Percentiles rank a stretch among this genome's conserved stretches.
Evolutionary conservation across 2,329 filamentous ascomycete genomes (phyloP).

Genomic region (Decorospora gaudefroyi): DNA sequence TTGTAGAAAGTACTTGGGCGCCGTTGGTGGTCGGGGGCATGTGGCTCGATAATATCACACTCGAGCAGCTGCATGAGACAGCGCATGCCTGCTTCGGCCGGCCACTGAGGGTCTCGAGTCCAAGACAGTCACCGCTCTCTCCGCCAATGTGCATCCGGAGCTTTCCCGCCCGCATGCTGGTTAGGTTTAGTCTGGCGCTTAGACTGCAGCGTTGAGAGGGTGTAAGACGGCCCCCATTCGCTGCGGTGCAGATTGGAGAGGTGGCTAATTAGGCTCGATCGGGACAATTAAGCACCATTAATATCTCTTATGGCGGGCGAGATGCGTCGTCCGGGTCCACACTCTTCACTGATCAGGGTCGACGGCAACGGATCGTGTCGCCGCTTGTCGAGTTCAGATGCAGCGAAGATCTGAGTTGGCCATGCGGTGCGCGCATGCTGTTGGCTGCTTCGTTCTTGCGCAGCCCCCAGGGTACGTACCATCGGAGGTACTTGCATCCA

Average conservation of each 20-base stretch:
- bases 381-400: conserved; percentile 22
- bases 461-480: conserved; percentile 14
- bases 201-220: conserved; percentile 37
- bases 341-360: conserved; percentile 17
- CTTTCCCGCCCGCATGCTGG: conserved; percentile 36
- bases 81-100: conserved; percentile 34
- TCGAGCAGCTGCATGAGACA: conserved; percentile 38
- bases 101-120: conserved; percentile 36
- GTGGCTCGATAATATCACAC: conserved; percentile 39
- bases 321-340: conserved; percentile 15
- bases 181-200: conserved; percentile 41
- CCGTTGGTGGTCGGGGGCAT: conserved; percentile 41
- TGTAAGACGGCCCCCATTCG: conserved; percentile 37
- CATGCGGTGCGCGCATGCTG: conserved; percentile 25
- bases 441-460: conserved; percentile 11
- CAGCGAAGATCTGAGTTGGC: conserved; percentile 36
- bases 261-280: conserved; percentile 34
- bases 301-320: conserved; percentile 30
- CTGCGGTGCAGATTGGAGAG: conserved; percentile 21
- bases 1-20: conserved; percentile 48
- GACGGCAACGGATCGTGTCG: conserved; percentile 34
- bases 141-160: conserved; percentile 39
- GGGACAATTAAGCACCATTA: conserved; percentile 39
- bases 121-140: conserved; percentile 23
- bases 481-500: conserved; percentile 10